These are phyloP conservation scores for Ustanciosporium gigantosporum DNA, from an alignment of 1,284 basidiomycete genomes.

Conservation along the genomic window DNA sequence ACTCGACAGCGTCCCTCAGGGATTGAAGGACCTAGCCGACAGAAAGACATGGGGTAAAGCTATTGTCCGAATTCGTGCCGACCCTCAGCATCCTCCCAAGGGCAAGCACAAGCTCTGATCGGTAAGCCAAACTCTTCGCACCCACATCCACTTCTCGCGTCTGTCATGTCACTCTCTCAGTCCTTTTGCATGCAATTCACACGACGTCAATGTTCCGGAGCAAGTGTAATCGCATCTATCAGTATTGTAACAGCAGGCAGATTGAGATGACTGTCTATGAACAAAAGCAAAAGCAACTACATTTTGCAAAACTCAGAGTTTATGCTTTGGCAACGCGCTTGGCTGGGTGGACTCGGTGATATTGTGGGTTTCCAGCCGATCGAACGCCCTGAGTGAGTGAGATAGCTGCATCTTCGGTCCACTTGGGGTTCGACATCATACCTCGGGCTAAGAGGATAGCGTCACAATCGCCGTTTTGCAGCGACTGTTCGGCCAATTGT, in stretches of 20 bases:
- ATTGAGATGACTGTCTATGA: too few relatives aligned
- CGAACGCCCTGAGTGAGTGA: slow-evolving; percentile 27
- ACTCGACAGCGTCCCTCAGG: slow-evolving; percentile 69
- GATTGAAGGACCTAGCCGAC: slow-evolving; percentile 66
- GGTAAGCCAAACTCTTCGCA: too few relatives aligned
- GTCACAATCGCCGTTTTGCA: slow-evolving; percentile 38
- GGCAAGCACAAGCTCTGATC: slow-evolving; percentile 40
- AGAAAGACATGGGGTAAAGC: slow-evolving; percentile 93
- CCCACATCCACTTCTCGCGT: too few relatives aligned
- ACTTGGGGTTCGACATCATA: slow-evolving; percentile 47
- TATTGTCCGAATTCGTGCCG: slow-evolving; percentile 68
- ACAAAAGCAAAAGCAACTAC: too few relatives aligned
- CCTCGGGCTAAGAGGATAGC: slow-evolving; percentile 49
- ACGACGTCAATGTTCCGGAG: too few relatives aligned
- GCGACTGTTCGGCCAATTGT: slow-evolving; percentile 43
- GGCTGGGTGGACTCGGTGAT: slow-evolving; percentile 37
- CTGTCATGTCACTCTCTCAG: too few relatives aligned
- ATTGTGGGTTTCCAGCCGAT: slow-evolving; percentile 44
- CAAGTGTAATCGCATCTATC: too few relatives aligned
- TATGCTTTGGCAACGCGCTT: too few relatives aligned
- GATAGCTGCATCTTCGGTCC: slow-evolving; percentile 39
- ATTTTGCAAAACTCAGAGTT: too few relatives aligned
- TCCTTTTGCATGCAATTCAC: too few relatives aligned
- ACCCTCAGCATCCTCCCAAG: slow-evolving; percentile 39
- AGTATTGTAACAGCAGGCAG: too few relatives aligned